Conservation (phyloP, 2,329 filamentous ascomycete genomes). For the Penicillium sp. region DNA sequence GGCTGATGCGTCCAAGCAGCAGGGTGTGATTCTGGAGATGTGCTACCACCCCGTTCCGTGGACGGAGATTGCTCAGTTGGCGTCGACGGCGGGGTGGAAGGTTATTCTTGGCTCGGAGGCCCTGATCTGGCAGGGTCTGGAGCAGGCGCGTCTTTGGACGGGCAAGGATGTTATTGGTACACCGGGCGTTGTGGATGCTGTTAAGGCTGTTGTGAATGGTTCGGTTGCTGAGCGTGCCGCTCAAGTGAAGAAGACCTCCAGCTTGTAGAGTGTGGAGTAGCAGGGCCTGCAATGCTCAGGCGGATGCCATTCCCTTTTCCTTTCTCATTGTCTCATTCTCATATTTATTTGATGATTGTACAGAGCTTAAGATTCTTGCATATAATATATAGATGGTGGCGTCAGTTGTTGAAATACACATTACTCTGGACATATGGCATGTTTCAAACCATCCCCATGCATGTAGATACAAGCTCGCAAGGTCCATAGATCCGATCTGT, state of each 20-base stretch:
- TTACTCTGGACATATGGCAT: neutral
- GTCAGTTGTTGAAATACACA: constrained; percentile 12
- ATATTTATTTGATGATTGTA: constrained; percentile 15
- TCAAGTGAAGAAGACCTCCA: constrained; percentile 27
- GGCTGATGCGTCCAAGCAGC: constrained; percentile 43
- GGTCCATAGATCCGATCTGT: neutral
- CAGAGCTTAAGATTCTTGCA: constrained; percentile 29
- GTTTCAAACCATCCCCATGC: neutral
- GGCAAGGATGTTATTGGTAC: constrained; percentile 61
- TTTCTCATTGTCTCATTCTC: constrained; percentile 3
- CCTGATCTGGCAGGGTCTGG: constrained; percentile 74
- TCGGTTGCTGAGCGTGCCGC: constrained; percentile 47
- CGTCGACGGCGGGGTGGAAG: constrained; percentile 66
- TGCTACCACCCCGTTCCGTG: constrained; percentile 75
- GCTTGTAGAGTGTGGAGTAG: constrained; percentile 18
- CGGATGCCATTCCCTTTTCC: constrained; percentile 8
- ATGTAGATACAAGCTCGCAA: neutral
- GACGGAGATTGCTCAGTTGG: constrained; percentile 66
- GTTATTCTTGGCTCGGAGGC: constrained; percentile 76
- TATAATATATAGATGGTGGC: constrained; percentile 19
- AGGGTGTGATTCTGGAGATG: constrained; percentile 77
- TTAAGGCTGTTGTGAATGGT: constrained; percentile 56
- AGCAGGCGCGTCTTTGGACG: constrained; percentile 67
- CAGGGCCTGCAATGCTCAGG: neutral
- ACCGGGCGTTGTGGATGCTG: constrained; percentile 56